These are phyloP conservation scores for Agaricus subrufescens DNA, from an alignment of 768 basidiomycete species.

Conservation along the genomic window DNA sequence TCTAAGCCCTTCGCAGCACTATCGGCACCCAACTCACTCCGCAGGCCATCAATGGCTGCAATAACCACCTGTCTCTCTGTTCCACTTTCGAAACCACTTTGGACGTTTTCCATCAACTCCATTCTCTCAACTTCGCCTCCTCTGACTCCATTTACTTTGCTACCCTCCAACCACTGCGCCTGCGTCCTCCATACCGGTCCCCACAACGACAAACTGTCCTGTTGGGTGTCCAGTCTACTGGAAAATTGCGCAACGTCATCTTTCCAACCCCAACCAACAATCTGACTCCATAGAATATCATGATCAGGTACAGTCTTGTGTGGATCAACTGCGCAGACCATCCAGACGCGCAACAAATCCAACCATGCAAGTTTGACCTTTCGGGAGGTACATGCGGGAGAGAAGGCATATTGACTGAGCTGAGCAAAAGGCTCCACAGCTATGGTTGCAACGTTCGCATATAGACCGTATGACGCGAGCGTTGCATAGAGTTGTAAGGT, in stretches of 20 bases:
- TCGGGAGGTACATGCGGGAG: slow-evolving; percentile 29
- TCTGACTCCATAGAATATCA: slow-evolving; percentile 86
- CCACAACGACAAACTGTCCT: slow-evolving; percentile 32
- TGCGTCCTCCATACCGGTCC: slow-evolving; percentile 52
- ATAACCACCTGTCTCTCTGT: slow-evolving; percentile 32
- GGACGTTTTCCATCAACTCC: slow-evolving; percentile 30
- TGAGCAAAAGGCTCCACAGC: slow-evolving; percentile 52
- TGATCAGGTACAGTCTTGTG: slow-evolving; percentile 84
- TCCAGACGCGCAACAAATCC: slow-evolving; percentile 66
- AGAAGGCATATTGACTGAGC: slow-evolving; percentile 43
- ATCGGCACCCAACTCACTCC: slow-evolving; percentile 19
- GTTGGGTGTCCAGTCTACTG: slow-evolving; percentile 24
- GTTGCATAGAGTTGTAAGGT: slow-evolving; percentile 61
- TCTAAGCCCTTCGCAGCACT: slow-evolving; percentile 17
- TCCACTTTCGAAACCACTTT: slow-evolving; percentile 35
- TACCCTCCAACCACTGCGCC: slow-evolving; percentile 74
- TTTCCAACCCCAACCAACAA: slow-evolving; percentile 75
- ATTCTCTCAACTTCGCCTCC: slow-evolving; percentile 62
- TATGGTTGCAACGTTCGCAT: slow-evolving; percentile 61
- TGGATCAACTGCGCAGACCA: slow-evolving; percentile 81
- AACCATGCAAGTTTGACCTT: slow-evolving; percentile 48
- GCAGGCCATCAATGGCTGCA: slow-evolving; percentile 29
- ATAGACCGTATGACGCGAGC: slow-evolving; percentile 77
- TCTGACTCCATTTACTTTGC: slow-evolving; percentile 62
- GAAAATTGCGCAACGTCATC: slow-evolving; percentile 45